Evolutionary conservation across 208 protist genomes (phyloP).

Genomic region (Tritrichomonas musculus): DNA sequence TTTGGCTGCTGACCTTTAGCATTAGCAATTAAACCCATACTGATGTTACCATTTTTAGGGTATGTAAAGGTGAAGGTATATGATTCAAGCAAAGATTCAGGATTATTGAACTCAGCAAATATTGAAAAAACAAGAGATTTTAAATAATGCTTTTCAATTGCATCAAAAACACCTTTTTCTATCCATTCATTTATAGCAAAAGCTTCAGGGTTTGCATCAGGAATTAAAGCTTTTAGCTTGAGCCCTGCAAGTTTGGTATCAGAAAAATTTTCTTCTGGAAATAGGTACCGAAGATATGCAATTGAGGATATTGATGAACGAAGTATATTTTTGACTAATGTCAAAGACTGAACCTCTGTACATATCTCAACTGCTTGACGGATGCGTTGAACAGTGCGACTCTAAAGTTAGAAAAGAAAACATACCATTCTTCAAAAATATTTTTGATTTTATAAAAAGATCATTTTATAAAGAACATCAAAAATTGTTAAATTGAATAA

Average conservation of each 20-base stretch:
- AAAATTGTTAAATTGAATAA: no score
- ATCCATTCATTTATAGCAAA: not conserved
- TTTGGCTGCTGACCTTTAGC: not conserved
- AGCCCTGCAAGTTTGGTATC: constrained; percentile 2
- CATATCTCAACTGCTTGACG: not conserved
- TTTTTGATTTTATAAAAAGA: no score
- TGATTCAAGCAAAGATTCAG: not conserved
- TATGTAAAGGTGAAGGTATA: constrained; percentile 14
- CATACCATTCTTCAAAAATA: no score
- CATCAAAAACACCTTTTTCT: constrained; percentile 24
- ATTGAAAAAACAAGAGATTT: not conserved
- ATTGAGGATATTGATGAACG: constrained; percentile 23
- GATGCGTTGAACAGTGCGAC: not conserved
- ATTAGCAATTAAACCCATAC: not conserved
- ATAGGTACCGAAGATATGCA: constrained; percentile 16
- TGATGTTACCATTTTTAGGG: not conserved
- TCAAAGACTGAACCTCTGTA: constrained; percentile 35
- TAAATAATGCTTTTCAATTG: constrained; percentile 28
- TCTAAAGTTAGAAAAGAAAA: not conserved
- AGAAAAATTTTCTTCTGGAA: constrained; percentile 29
- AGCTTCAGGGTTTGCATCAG: not conserved
- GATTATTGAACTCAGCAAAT: not conserved
- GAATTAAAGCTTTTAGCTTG: constrained; percentile 24
- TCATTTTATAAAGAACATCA: no score
- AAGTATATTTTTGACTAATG: constrained; percentile 1